Evolutionary conservation across 768 basidiomycete genomes (phyloP), one percentile per base, ranked within the genome.

Genomic region (Candolleomyces eurysporus): DNA sequence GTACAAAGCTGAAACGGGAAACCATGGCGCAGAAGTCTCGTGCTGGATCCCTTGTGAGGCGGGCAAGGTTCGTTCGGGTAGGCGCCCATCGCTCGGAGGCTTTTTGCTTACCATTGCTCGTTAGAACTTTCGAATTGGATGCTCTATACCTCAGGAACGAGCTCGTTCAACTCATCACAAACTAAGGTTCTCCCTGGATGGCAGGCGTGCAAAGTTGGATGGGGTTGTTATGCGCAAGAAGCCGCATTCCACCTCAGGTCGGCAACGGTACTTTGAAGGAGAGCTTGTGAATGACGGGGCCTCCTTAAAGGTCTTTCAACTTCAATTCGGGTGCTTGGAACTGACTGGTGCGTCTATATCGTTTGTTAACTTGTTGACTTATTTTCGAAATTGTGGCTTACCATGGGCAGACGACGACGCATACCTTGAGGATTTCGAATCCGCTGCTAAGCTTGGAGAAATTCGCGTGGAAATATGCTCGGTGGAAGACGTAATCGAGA

Each of bases 41-140:
- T 57, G 56, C 22, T 57, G 56, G 56, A 30, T 57, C 17, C 56
- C 56, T 3, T 57, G 43, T 19, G 8, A 57, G 17, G 40, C 56
- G 10, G 56, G 56, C 10, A 57, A 57, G 43, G 56, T 57, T 4
- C 3, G 53, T 36, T 43, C 26, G 26, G 2, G 2, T 4, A 26
- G 26, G 26, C 2, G 26, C 26, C n/a, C n/a, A n/a, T n/a, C 26
- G 26, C 26, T 26, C 4, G 26, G 26, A 26, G 26, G 26, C 26
- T 26, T 26, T 26, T 2, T 26, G 26, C 26, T 26, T 4, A 26
- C 26, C 26, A 26, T 26, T 26, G 26, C 26, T 26, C 4, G 26
- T 26, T 45, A 49, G 48, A 19, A 49, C n/a, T 49, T 49, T 19
- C n/a, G n/a, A 11, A 14, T 49, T 21, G 48, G 48, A 19, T 49